These are phyloP conservation scores for Ophiostoma tasmaniense DNA, from an alignment of 2,329 filamentous ascomycete species.

Conservation along the genomic window DNA sequence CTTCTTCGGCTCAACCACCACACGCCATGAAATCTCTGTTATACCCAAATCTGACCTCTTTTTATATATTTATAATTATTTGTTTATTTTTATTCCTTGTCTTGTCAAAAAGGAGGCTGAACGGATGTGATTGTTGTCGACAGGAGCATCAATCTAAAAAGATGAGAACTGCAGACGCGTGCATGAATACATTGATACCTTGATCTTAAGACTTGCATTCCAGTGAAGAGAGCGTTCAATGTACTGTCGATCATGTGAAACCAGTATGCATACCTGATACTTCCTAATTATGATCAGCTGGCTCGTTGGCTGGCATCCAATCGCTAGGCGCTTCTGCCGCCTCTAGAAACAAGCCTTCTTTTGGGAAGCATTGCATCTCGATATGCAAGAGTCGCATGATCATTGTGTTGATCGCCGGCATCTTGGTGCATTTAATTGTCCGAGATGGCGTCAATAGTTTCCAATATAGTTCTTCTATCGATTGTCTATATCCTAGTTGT, in stretches of 20 bases:
- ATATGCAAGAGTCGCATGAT: neutral
- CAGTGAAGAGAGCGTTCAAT: neutral
- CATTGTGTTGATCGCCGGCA: neutral
- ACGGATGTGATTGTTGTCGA: neutral
- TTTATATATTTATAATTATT: constrained; percentile 2
- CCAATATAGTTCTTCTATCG: neutral
- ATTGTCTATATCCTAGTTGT: neutral
- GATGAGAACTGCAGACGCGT: neutral
- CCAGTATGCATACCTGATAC: neutral
- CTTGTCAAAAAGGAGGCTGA: neutral
- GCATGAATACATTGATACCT: no score
- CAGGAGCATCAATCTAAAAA: neutral
- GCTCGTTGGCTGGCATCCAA: neutral
- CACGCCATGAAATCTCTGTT: neutral
- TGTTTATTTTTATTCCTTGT: neutral
- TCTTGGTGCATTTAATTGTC: neutral
- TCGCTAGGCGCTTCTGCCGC: neutral
- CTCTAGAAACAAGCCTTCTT: neutral
- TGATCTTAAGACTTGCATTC: neutral
- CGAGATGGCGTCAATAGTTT: neutral
- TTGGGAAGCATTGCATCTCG: neutral
- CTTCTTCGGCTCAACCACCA: neutral
- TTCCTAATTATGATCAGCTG: neutral
- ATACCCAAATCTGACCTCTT: neutral
- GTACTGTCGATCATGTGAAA: neutral